Evolutionary conservation across 192 early-diverging fungal species (phyloP).

Genomic region (Backusella psychrophila): DNA sequence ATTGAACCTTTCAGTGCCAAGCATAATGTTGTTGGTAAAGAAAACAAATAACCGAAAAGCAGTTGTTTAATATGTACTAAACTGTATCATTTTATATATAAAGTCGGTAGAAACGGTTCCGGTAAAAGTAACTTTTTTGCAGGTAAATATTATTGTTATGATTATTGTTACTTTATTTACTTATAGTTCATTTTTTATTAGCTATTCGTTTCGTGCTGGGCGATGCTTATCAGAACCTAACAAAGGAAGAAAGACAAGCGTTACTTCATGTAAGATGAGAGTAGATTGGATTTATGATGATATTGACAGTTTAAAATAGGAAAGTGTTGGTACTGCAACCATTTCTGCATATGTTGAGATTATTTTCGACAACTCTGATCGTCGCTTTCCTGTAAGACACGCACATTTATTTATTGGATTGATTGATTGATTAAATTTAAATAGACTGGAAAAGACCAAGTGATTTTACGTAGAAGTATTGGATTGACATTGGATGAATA

Average conservation of each 20-base stretch:
- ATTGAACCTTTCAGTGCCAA: constrained; percentile 89
- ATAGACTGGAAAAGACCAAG: constrained; percentile 87
- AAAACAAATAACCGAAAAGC: background rate
- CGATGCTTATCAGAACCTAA: constrained; percentile 94
- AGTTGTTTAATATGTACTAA: background rate
- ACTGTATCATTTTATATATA: background rate
- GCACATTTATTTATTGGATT: background rate
- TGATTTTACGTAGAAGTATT: constrained; percentile 89
- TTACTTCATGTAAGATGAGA: constrained; percentile 74
- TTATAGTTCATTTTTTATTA: constrained; percentile 20
- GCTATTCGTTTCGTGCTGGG: constrained; percentile 95
- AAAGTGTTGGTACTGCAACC: constrained; percentile 87
- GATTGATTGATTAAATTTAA: background rate
- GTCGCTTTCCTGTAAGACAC: constrained; percentile 78
- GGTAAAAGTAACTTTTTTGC: constrained; percentile 99
- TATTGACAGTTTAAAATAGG: constrained; percentile 45
- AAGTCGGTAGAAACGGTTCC: constrained; percentile 94
- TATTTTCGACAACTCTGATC: constrained; percentile 95
- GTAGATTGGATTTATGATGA: background rate
- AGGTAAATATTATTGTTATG: constrained; percentile 45
- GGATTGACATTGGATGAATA: constrained; percentile 98
- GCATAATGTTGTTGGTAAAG: constrained; percentile 93
- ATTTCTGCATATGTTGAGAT: constrained; percentile 97
- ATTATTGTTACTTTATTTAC: background rate
- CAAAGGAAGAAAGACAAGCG: constrained; percentile 89